Evolutionary conservation across 2,329 filamentous ascomycete species (phyloP), one percentile per base, ranked within the genome.

Genomic region (Ambrosiella xylebori): DNA sequence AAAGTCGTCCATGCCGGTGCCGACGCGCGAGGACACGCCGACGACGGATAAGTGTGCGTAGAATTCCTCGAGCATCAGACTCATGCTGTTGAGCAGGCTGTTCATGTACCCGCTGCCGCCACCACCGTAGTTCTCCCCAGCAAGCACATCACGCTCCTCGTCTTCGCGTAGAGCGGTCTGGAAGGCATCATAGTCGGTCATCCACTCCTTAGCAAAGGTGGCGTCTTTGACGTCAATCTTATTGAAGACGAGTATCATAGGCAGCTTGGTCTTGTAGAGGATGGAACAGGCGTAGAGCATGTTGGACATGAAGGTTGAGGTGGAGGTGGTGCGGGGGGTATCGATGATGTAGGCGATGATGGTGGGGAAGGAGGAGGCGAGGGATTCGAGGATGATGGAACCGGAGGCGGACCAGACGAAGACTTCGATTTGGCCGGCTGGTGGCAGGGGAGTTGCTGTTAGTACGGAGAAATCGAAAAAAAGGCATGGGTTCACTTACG

Each of bases 221-320:
- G 89, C 88, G 65, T 94, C 86, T 69, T 95, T 88, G 47, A 95
- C 88, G 66, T 98, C 93, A 0, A 90, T 96, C 74, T 98, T 98
- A 76, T 98, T 98, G 77, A 98, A 97, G 9, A 98, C 93, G 7
- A 98, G 74, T 57, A 98, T 94, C 93, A 98, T 98, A 27, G 93
- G 93, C 0, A 98, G 76, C 69, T 95, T 95, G 1, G 91, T 97
- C 75, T 97, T 97, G 79, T 98, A 98, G 13, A 98, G 79, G 63
- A 98, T 98, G 61, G 87, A 95, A 76, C 93, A 97, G 19, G 93
- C 93, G 70, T 98, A 98, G 49, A 98, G 82, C 93, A 98, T 98
- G 72, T 98, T 98, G 69, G 87, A 94, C 93, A 98, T 98, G 71
- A 98, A 98, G 0, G 93, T 98, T 62, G 86, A 90, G 0, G 93